These are phyloP conservation scores for Diaporthe capsici DNA, from an alignment of 2,329 filamentous ascomycete genomes.

Conservation along the genomic window DNA sequence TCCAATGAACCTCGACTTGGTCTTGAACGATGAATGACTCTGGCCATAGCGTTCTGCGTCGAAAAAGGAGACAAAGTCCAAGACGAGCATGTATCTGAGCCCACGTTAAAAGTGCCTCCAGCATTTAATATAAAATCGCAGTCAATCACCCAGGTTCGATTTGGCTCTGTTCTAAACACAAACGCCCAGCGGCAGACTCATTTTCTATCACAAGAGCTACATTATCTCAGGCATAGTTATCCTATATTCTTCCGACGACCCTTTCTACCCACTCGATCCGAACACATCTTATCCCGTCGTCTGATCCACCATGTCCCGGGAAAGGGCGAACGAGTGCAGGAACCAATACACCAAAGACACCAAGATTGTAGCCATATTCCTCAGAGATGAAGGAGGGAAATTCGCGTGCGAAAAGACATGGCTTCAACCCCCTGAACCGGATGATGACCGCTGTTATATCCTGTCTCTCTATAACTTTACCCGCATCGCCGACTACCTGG, in stretches of 20 bases:
- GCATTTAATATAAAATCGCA: too few relatives aligned
- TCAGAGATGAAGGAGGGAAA: background rate
- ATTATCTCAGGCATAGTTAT: background rate
- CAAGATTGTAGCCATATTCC: background rate
- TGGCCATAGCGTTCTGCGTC: too few relatives aligned
- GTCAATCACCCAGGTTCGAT: too few relatives aligned
- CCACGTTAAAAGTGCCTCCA: too few relatives aligned
- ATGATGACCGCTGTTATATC: too few relatives aligned
- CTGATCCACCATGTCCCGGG: background rate
- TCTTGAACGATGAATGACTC: too few relatives aligned
- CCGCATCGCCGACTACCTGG: background rate
- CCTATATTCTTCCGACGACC: background rate
- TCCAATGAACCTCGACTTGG: too few relatives aligned
- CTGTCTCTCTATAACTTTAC: background rate
- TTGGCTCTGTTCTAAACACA: too few relatives aligned
- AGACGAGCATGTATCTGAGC: too few relatives aligned
- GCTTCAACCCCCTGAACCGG: background rate
- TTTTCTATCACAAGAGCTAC: background rate
- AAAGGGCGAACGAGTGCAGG: background rate
- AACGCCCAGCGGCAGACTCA: too few relatives aligned
- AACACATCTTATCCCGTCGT: background rate
- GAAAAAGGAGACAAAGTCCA: too few relatives aligned
- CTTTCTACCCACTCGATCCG: background rate
- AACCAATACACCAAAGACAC: background rate
- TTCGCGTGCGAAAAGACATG: background rate